Evolutionary conservation across 2,329 filamentous ascomycete genomes (phyloP), one percentile per base, ranked within the genome.

Genomic region (Diplodia seriata): DNA sequence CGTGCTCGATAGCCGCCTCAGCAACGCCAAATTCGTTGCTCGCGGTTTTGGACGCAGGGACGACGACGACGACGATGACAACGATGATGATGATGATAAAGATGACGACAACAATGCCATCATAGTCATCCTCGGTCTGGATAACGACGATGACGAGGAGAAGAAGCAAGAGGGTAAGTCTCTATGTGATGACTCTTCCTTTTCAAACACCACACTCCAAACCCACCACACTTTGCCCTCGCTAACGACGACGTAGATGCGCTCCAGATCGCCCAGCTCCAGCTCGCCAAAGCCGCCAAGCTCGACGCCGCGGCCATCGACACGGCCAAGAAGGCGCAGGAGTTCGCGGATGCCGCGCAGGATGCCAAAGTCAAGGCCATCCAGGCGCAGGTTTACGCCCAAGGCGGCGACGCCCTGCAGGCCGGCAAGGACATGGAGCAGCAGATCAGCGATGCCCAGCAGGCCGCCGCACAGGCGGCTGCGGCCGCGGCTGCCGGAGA

Each of bases 221-320:
- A 9, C 4, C 29, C n/a, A 6, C 20, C 12, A 5, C 11, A 29
- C n/a, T 15, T 29, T 5, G 43, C 43, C 20, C 50, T 53, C 36
- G 36, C 29, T 23, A 4, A 47, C 29, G 15, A 29, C 23, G 23
- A 12, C 15, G 38, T 29, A 63, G 59, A 63, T 12, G 59, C 59
- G 3, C 56, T 61, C 43, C 18, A 63, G 47, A 51, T 51, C n/a
- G 59, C 59, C 59, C 31, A 63, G 43, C 57, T 62, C 59, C 47
- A 63, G 31, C 43, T 63, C 18, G 47, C 18, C 43, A 63, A 63
- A 14, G 43, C 59, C 43, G 59, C 29, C 18, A 36, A 51, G 31
- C 59, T 63, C 31, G 59, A 63, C 29, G 59, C 59, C 59, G 43
- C 47, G 18, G 59, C 59, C 43, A n/a, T 63, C 31, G 59, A 51